These are phyloP conservation scores for Stemphylium lycopersici DNA, from an alignment of 2,329 filamentous ascomycete genomes.

Conservation along the genomic window DNA sequence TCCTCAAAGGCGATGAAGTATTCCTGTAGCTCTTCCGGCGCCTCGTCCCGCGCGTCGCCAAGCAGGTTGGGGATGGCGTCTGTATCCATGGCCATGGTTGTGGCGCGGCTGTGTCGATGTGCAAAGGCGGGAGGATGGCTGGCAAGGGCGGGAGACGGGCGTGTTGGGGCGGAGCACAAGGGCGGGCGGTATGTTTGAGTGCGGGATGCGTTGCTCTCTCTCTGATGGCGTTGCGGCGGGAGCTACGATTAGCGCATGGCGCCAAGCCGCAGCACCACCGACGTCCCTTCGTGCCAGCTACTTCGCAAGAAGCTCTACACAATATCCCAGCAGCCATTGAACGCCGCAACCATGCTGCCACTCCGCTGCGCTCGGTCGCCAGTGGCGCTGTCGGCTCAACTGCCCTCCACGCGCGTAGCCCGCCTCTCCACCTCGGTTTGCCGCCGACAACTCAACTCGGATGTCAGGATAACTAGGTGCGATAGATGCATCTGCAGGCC, in stretches of 20 bases:
- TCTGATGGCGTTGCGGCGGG: slow-evolving; percentile 30
- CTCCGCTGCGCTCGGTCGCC: slow-evolving; percentile 49
- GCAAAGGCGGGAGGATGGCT: background rate
- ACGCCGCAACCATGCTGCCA: slow-evolving; percentile 47
- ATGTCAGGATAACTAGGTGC: slow-evolving; percentile 80
- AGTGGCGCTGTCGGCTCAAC: slow-evolving; percentile 45
- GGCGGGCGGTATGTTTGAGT: slow-evolving; percentile 15
- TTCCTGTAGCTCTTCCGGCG: slow-evolving; percentile 85
- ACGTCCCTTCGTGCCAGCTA: slow-evolving; percentile 28
- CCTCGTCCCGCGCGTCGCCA: slow-evolving; percentile 83
- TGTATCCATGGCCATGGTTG: slow-evolving; percentile 70
- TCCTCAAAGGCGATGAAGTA: slow-evolving; percentile 93
- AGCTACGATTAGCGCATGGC: slow-evolving; percentile 26
- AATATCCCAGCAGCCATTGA: slow-evolving; percentile 46
- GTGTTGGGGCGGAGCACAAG: slow-evolving; percentile 10
- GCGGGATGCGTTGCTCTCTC: slow-evolving; percentile 32
- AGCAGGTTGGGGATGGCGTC: slow-evolving; percentile 93
- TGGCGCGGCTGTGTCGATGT: background rate
- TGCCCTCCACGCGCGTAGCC: slow-evolving; percentile 36
- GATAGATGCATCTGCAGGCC: background rate
- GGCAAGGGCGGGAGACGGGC: background rate
- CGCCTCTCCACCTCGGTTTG: slow-evolving; percentile 36
- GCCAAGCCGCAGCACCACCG: slow-evolving; percentile 30
- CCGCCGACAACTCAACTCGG: slow-evolving; percentile 61
- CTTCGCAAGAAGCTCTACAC: slow-evolving; percentile 34